These are phyloP conservation scores for Rhodosporidiobolus sp. DNA, from an alignment of 768 basidiomycete species.

Conservation along the genomic window DNA sequence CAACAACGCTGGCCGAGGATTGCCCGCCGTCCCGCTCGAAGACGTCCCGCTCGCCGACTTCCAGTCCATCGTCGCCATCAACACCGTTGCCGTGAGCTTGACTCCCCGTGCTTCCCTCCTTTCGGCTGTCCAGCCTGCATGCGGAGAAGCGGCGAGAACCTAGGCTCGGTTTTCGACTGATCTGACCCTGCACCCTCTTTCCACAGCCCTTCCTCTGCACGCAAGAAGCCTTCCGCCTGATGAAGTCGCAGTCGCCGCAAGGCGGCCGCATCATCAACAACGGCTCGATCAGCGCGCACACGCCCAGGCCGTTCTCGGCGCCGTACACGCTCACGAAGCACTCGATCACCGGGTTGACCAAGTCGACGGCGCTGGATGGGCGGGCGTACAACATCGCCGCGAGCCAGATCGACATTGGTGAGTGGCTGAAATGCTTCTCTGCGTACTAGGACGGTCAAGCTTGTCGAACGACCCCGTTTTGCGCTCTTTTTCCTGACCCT, in stretches of 20 bases:
- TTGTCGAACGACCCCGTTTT: too few relatives aligned
- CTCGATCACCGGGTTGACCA: conserved; percentile 72
- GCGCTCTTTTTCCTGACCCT: too few relatives aligned
- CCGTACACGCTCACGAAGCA: conserved; percentile 78
- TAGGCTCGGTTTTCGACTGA: too few relatives aligned
- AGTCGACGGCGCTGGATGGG: conserved; percentile 72
- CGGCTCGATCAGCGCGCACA: conserved; percentile 70
- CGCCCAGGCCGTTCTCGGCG: conserved; percentile 60
- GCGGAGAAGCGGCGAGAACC: too few relatives aligned
- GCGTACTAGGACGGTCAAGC: too few relatives aligned
- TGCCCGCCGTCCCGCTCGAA: conserved; percentile 58
- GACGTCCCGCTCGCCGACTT: conserved; percentile 63
- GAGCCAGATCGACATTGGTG: conserved; percentile 80
- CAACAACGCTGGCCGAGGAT: conserved; percentile 73
- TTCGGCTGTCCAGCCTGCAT: not conserved
- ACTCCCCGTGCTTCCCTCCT: not conserved
- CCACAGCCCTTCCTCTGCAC: conserved; percentile 65
- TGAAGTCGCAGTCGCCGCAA: conserved; percentile 68
- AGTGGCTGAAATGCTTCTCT: not conserved
- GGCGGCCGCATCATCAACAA: conserved; percentile 79
- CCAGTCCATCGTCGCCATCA: conserved; percentile 64
- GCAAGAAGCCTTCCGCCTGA: conserved; percentile 66
- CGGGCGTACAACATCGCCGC: conserved; percentile 68
- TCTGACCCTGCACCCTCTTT: too few relatives aligned
- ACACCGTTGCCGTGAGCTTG: conserved; percentile 57